These are phyloP conservation scores for Aspergillus sp. DNA, from an alignment of 2,329 filamentous ascomycete species.

Conservation along the genomic window DNA sequence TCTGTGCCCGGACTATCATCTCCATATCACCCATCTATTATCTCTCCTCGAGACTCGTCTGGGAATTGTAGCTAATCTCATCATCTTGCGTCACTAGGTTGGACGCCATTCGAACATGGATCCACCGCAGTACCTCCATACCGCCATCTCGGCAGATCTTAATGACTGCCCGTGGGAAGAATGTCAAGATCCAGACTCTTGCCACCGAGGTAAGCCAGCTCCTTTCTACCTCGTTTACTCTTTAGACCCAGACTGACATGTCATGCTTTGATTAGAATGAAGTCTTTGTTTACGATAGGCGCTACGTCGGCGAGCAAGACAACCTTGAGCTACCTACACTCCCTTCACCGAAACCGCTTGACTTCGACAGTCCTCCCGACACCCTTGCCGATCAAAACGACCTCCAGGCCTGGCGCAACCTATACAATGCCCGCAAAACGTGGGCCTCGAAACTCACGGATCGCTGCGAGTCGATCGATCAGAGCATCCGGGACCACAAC, in stretches of 20 bases:
- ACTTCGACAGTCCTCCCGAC: constrained; percentile 69
- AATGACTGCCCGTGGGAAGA: constrained; percentile 80
- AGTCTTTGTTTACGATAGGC: constrained; percentile 88
- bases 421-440: constrained; percentile 75
- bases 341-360: constrained; percentile 57
- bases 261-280: constrained; percentile 60
- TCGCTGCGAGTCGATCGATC: constrained; percentile 66
- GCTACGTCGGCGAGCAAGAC: constrained; percentile 54
- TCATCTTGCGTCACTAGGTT: constrained; percentile 53
- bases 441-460: constrained; percentile 75
- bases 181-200: constrained; percentile 76
- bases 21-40: neutral
- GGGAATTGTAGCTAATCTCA: constrained; percentile 19
- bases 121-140: constrained; percentile 72
- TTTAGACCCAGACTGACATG: constrained; percentile 6
- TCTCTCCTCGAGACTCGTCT: neutral
- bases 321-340: constrained; percentile 52
- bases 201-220: constrained; percentile 67
- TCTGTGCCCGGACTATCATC: constrained; percentile 8
- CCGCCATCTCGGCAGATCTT: constrained; percentile 77
- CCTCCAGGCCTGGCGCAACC: constrained; percentile 80
- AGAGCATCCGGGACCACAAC: constrained; percentile 56
- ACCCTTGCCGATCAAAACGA: constrained; percentile 76
- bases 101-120: constrained; percentile 81
- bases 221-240: neutral